Conservation (phyloP, 2,329 filamentous ascomycete genomes). For the Ceratocystis alfenasii region DNA sequence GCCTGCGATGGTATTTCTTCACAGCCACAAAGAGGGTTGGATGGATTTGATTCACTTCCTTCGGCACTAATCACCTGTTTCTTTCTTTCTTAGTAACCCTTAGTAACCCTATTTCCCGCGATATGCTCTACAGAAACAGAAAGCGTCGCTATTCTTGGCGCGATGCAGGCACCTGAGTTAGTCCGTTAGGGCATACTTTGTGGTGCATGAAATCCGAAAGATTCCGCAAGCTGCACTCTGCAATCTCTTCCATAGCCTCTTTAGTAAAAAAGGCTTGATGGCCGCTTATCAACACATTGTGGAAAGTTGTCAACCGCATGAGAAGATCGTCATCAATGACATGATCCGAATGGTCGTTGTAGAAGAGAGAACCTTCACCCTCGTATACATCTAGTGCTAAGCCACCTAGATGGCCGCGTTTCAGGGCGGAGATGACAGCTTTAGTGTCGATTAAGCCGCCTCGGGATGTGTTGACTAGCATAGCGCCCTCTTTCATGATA, state of each 20-base stretch:
- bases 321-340: conserved; percentile 56
- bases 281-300: conserved; percentile 53
- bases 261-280: conserved; percentile 60
- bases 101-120: background rate
- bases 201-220: conserved; percentile 35
- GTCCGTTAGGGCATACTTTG: conserved; percentile 31
- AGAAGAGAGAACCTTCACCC: conserved; percentile 51
- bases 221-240: conserved; percentile 47
- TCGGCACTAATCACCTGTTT: no score
- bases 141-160: background rate
- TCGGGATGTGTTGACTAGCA: conserved; percentile 57
- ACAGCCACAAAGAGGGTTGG: background rate
- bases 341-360: conserved; percentile 51
- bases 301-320: conserved; percentile 55
- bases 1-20: background rate
- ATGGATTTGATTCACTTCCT: background rate
- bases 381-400: conserved; percentile 59
- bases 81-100: background rate
- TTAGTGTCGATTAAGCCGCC: conserved; percentile 51
- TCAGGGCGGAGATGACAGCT: conserved; percentile 49
- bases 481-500: conserved; percentile 46
- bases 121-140: background rate
- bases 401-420: conserved; percentile 47
- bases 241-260: conserved; percentile 53
- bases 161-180: conserved; percentile 26